Base-by-base conservation (phyloP, 192 early-diverging fungal species). In the Dissophora ornata region DNA sequence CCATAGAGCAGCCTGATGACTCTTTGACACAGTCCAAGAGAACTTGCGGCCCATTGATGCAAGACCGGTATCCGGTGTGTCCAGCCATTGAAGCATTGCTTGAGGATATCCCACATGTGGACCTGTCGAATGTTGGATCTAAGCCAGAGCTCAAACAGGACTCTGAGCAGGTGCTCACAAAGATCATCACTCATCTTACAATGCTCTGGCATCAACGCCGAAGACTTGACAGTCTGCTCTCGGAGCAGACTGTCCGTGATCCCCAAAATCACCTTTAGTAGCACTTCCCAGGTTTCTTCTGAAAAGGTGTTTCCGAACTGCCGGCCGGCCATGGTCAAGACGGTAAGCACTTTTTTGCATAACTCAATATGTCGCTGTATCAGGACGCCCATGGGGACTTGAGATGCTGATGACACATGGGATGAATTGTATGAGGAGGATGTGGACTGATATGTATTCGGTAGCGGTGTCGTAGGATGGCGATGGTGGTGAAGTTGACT, bases 71-170 rank as follows among this genome's bases (percentile, higher is more conserved):
- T 75, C 48, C 93, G 82, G 68, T 95, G 90, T 0, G 88, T 90
- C 94, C 94, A 96, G 21, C 83, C 53, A 33, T 81, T 79, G 67
- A 85, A 88, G 58, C 83, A 89, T 24, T 74, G 79, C 79, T 93
- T 90, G 38, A 96, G 78, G 66, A 85, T 85, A 54, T 94, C 83
- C 93, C 93, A 96, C 88, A 94, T 90, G 28, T 91, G 87, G 12
- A 90, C 86, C 48, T 85, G 67, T 40, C 70, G 81, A 22, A 85
- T 87, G 30, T 82, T 81, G 42, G 92, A 92, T 21, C 92, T 67
- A 42, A 95, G 79, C 93, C 93, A 95, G 52, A 93, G 67, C 57
- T 96, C 93, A 70, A 92, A 84, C 32, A 93, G 70, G 67, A 93
- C 93, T 59, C 87, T 67, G 1, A 93, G 79, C 41, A 96, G 69